Percentiles rank a stretch among this genome's conserved stretches.
Conservation (phyloP, 2,329 filamentous ascomycete genomes). For the Colletotrichum acutatum region DNA sequence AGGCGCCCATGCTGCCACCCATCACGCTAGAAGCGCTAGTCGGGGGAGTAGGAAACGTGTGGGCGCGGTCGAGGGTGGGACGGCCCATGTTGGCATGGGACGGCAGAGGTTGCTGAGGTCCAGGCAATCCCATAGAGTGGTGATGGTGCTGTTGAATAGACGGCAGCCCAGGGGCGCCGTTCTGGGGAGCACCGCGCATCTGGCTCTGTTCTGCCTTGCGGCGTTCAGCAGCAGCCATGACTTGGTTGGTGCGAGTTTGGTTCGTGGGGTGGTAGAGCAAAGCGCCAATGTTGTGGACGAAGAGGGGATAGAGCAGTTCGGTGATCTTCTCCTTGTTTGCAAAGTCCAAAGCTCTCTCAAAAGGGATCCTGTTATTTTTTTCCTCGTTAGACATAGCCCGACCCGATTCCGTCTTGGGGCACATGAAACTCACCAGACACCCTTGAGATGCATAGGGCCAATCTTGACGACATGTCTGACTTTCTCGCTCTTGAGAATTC, state of each 20-base stretch:
- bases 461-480: slow-evolving; percentile 98
- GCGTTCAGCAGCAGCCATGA: slow-evolving; percentile 86
- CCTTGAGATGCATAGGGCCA: slow-evolving; percentile 98
- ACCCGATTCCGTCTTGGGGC: background rate
- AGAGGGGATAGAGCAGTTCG: slow-evolving; percentile 91
- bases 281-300: slow-evolving; percentile 96
- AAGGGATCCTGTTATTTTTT: slow-evolving; percentile 82
- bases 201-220: slow-evolving; percentile 77
- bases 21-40: slow-evolving; percentile 91
- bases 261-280: slow-evolving; percentile 95
- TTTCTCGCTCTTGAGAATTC: slow-evolving; percentile 98
- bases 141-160: slow-evolving; percentile 75
- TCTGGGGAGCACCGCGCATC: slow-evolving; percentile 67
- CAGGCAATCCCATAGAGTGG: slow-evolving; percentile 68
- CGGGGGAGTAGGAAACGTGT: slow-evolving; percentile 94
- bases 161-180: slow-evolving; percentile 65
- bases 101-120: slow-evolving; percentile 64
- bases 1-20: slow-evolving; percentile 75
- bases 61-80: slow-evolving; percentile 83
- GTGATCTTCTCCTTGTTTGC: slow-evolving; percentile 99
- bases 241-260: slow-evolving; percentile 81
- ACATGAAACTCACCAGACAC: slow-evolving; percentile 81
- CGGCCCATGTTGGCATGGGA: slow-evolving; percentile 80
- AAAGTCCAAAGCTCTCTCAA: slow-evolving; percentile 96
- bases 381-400: background rate